Percentiles rank a stretch among this genome's conserved stretches.
Conservation (phyloP, 345 rosid genomes). For the Bruguiera gymnorhiza region DNA sequence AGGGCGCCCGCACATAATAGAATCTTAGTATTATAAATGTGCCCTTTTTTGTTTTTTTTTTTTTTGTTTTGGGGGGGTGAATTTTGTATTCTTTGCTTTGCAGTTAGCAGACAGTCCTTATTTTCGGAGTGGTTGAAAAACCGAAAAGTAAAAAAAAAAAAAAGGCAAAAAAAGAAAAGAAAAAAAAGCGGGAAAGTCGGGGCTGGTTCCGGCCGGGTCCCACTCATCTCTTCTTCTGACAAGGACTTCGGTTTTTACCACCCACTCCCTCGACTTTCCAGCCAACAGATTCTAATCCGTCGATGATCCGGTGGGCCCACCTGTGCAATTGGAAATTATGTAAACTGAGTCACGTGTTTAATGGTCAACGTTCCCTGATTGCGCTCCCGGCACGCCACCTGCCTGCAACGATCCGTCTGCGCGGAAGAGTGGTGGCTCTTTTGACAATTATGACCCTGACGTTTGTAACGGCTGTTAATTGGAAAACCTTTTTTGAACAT, state of each 20-base stretch:
- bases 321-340: not conserved
- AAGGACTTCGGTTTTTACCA: not conserved
- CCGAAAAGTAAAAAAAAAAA: not conserved
- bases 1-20: too few species aligned
- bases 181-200: conserved; percentile 26
- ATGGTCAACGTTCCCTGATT: conserved; percentile 17
- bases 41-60: not conserved
- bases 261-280: not conserved
- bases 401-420: not conserved
- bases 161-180: not conserved
- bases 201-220: conserved; percentile 24
- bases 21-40: too few species aligned
- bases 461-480: not conserved
- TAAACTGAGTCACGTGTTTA: conserved; percentile 13
- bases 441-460: conserved; percentile 17
- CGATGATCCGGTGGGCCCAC: conserved; percentile 14
- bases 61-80: not conserved
- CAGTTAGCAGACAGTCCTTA: conserved; percentile 21
- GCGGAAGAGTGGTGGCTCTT: too few species aligned
- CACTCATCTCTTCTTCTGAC: not conserved
- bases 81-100: conserved; percentile 6
- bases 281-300: conserved; percentile 9
- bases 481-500: too few species aligned
- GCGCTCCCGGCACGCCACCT: conserved; percentile 9
- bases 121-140: conserved; percentile 28